phyloP scores from a whole-genome alignment of 2,329 filamentous ascomycete genomes.

The Alternaria sp. region DNA sequence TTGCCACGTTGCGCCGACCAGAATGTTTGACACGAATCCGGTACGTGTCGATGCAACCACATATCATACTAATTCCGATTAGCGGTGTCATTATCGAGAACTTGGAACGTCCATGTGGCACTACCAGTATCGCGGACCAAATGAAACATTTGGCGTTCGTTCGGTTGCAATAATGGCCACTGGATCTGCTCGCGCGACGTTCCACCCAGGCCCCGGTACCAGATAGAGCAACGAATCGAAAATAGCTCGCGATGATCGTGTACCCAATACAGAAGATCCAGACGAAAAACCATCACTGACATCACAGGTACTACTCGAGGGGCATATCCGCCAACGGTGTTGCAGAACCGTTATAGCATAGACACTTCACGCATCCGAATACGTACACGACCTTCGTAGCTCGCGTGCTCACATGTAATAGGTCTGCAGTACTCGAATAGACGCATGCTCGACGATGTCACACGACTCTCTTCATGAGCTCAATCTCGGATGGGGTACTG shows the following conservation, averaged over 20 bases:
- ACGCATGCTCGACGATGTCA: slow-evolving; percentile 8
- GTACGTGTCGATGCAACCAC: neutral
- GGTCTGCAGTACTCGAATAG: neutral
- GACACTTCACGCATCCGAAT: neutral
- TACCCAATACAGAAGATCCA: slow-evolving; percentile 2
- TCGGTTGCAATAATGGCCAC: neutral
- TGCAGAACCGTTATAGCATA: neutral
- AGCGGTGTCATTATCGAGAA: neutral
- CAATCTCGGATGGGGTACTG: neutral
- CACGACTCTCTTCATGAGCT: slow-evolving; percentile 9
- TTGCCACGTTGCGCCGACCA: slow-evolving; percentile 29
- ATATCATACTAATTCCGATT: neutral
- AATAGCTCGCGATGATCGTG: slow-evolving; percentile 23
- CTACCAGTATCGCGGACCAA: neutral
- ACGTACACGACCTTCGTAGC: neutral
- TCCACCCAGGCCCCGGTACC: slow-evolving; percentile 3
- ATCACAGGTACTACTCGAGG: slow-evolving; percentile 7
- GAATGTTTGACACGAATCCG: slow-evolving; percentile 2
- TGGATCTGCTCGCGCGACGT: slow-evolving; percentile 14
- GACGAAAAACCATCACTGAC: slow-evolving; percentile 1
- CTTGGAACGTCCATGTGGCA: neutral
- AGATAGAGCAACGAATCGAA: slow-evolving; percentile 13
- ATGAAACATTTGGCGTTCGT: neutral
- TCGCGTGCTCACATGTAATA: neutral
- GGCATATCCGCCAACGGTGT: neutral